Base-by-base conservation (phyloP, 345 rosid genomes). In the Gossypioides kirkii region DNA sequence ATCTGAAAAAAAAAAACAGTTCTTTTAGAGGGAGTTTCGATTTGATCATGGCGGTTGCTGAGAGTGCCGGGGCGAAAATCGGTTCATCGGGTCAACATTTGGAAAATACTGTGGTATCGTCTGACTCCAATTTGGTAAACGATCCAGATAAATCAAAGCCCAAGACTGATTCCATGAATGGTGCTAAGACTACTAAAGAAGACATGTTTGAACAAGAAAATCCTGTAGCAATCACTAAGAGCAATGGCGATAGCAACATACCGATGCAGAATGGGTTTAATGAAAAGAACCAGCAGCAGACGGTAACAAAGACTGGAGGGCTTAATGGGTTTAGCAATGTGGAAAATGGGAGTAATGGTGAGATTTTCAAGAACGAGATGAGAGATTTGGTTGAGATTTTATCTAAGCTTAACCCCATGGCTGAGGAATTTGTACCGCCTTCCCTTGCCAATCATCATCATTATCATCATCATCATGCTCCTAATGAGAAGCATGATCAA, bases 351-450 rank as follows among this genome's bases (percentile, higher is more conserved):
- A 23, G 62, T 22, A 69, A 77, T 28, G 81, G 70, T 18, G 85
- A 76, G 16, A 70, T 71, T 76, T 74, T 73, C 36, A 83, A 87
- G 84, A 79, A 76, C 38, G 97, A 88, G 42, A 90, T 93, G 86
- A 91, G 80, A 76, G 84, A 88, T 75, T 82, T 96, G 88, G 91
- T 77, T 74, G 99, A 91, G 73, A 86, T 88, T 62, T 73, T 96
- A 78, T 91, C 94, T 9, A 96, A 89, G 85, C 82, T 96, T 79
- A 96, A 96, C 79, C 99, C 99, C 10, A 82, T 90, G 97, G 99
- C 98, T 61, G 84, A 89, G 80, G 99, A 90, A 64, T 96, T 91
- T 82, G 97, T 96, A 72, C 98, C 98, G 66, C 89, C 90, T 43
- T 95, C 98, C 0, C 80, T 90, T 38, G 84, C 82, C 63, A 62